Evolutionary conservation across 495 filamentous ascomycete genomes (phyloP), one percentile per base, ranked within the genome.

Genomic region (Achaetomiella virescens): DNA sequence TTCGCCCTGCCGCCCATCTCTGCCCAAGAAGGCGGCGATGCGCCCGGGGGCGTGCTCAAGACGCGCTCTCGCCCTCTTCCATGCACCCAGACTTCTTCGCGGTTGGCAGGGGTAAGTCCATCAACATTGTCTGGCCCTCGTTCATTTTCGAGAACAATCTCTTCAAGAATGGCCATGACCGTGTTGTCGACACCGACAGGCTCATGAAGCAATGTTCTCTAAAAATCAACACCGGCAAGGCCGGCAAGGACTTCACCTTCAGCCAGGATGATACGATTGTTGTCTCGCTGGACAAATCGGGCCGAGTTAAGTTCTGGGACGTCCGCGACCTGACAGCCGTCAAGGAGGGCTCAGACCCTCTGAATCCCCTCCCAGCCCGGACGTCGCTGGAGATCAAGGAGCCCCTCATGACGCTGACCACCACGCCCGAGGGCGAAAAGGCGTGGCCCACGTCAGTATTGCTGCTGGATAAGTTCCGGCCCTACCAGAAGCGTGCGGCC

Each of bases 231-330:
- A 97, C 90, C 51, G 95, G 95, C 48, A 99, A 99, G 72, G 95
- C 95, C 45, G 92, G 91, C 29, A 97, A 99, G 70, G 95, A 99
- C 62, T 99, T 97, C 67, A 83, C 85, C 44, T 99, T 99, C 73
- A 96, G 91, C 68, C 89, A 91, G 63, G 95, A 97, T 72, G 95
- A 99, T 66, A 88, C 85, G 1, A 81, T 89, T 24, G 90, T 99
- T 64, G 91, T 91, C 21, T 96, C 93, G 43, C 83, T 99, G 35
- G 95, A 99, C 68, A 97, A 97, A 74, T 89, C 89, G 52, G 95
- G 95, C 17, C 84, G 87, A 52, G 81, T 97, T 58, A 91, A 92
- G 66, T 92, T 99, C 76, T 99, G 95, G 95, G 95, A 99, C 66
- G 86, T 96, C 54, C 85, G 85, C 35, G 83, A 87, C 38, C 75